phyloP scores from a whole-genome alignment of 129 eudicot genomes.

The Flaveria sonorensis region DNA sequence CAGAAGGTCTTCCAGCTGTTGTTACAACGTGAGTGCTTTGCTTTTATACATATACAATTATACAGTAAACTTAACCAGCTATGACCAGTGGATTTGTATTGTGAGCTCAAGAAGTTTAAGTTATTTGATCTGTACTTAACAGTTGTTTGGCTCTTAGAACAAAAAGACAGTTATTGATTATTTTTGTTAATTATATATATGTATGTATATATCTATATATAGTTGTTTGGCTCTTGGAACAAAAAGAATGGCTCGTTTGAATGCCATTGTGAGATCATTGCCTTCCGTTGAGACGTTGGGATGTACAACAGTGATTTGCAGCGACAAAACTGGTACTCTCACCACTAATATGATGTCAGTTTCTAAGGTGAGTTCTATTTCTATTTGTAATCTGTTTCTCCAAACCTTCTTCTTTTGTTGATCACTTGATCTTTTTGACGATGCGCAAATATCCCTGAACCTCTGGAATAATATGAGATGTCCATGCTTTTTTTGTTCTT shows the following conservation, averaged over 20 bases:
- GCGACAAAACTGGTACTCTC: slow-evolving; percentile 99
- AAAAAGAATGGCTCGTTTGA: slow-evolving; percentile 96
- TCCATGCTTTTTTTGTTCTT: slow-evolving; percentile 5
- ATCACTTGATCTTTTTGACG: not conserved
- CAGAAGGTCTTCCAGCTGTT: slow-evolving; percentile 99
- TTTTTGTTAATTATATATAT: not conserved
- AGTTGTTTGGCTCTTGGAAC: slow-evolving; percentile 99
- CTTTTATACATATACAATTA: not conserved
- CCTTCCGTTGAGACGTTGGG: slow-evolving; percentile 99
- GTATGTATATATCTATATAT: not conserved
- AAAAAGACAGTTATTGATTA: too few relatives aligned
- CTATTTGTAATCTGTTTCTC: slow-evolving; percentile 5
- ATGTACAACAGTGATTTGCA: slow-evolving; percentile 98
- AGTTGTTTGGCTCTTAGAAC: too few relatives aligned
- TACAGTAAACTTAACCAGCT: not conserved
- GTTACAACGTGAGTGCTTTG: slow-evolving; percentile 84
- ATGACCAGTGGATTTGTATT: not conserved
- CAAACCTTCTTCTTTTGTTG: not conserved
- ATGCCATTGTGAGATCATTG: slow-evolving; percentile 97
- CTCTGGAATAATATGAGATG: slow-evolving; percentile 1
- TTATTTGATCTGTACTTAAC: slow-evolving; percentile 7
- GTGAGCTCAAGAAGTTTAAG: slow-evolving; percentile 21
- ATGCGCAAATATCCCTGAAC: not conserved
- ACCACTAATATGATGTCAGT: slow-evolving; percentile 99
- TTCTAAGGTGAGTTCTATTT: slow-evolving; percentile 61